Evolutionary conservation across 2,329 filamentous ascomycete genomes (phyloP), one percentile per base, ranked within the genome.

Genomic region (Colletotrichum cordylinicola): DNA sequence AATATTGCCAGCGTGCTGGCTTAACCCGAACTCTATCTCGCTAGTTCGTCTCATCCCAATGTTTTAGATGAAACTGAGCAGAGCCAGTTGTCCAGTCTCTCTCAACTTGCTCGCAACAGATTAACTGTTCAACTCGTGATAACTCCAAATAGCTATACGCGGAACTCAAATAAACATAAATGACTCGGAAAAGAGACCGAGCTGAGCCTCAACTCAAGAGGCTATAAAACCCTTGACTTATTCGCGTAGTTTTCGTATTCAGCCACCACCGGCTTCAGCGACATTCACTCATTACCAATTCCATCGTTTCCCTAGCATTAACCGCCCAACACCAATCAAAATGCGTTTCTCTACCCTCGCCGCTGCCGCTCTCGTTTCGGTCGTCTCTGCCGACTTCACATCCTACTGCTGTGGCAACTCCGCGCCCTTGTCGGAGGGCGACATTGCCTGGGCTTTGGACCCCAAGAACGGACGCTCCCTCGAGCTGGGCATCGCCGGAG

Each of bases 381-480:
- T 21, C 18, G 60, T n/a, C n/a, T 33, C 60, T 18, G 27, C 55
- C 13, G 31, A 62, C 60, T 39, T 37, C n/a, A 62, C 33, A 1
- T 62, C 60, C 4, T 62, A 62, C 60, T 62, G 60, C 31, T 62
- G 60, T 24, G 29, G 29, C 60, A 24, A 10, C n/a, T 21, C 16
- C 8, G 0, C 0, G 4, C 60, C 60, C 8, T 16, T 62, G 2
- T 3, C 33, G 1, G 2, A 2, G 13, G 60, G 18, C 2, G 60
- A 62, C 31, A 27, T 39, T 62, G 18, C 18, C 0, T 62, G 60
- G 33, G 33, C 60, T 6, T 2, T 62, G 60, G 18, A 62, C 1
- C 18, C 60, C 4, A 33, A 62, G 16, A 62, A 62, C 33, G n/a
- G 31, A 2, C 60, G 60, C 6, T 33, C n/a, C 4, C 8, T 4